phyloP scores from a whole-genome alignment of 1,139 yeast species.

The Arxiozyma slooffiae region DNA sequence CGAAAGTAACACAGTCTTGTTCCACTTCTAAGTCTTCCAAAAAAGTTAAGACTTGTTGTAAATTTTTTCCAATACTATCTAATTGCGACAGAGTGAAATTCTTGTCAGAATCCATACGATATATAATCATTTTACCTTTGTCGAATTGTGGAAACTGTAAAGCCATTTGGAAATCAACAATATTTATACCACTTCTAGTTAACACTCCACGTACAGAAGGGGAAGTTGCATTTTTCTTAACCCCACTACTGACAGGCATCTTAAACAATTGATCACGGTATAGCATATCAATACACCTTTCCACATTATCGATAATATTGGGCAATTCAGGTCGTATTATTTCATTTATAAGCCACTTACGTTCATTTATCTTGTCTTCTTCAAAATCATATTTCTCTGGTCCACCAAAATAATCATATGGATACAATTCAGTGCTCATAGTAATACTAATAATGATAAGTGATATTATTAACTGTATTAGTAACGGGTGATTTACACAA shows the following conservation, averaged over 20 bases:
- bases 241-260: conserved; percentile 27
- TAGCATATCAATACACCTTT: conserved; percentile 29
- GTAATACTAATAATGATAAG: not conserved
- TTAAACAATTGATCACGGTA: conserved; percentile 26
- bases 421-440: conserved; percentile 26
- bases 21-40: conserved; percentile 13
- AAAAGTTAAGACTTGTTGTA: conserved; percentile 11
- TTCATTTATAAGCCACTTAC: conserved; percentile 31
- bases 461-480: no score
- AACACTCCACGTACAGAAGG: conserved; percentile 25
- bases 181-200: conserved; percentile 22
- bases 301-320: conserved; percentile 31
- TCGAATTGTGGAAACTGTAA: conserved; percentile 25
- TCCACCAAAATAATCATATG: conserved; percentile 12
- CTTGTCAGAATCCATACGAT: conserved; percentile 18
- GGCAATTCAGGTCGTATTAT: conserved; percentile 34
- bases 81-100: conserved; percentile 21
- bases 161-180: conserved; percentile 25
- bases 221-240: conserved; percentile 6
- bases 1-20: conserved; percentile 15
- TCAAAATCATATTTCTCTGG: not conserved
- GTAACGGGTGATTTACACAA: not conserved
- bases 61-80: conserved; percentile 13
- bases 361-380: conserved; percentile 17
- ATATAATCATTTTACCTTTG: conserved; percentile 22